Base-by-base conservation (phyloP, 1,139 yeast genomes). In the Debaryomycetaceae sp. region DNA sequence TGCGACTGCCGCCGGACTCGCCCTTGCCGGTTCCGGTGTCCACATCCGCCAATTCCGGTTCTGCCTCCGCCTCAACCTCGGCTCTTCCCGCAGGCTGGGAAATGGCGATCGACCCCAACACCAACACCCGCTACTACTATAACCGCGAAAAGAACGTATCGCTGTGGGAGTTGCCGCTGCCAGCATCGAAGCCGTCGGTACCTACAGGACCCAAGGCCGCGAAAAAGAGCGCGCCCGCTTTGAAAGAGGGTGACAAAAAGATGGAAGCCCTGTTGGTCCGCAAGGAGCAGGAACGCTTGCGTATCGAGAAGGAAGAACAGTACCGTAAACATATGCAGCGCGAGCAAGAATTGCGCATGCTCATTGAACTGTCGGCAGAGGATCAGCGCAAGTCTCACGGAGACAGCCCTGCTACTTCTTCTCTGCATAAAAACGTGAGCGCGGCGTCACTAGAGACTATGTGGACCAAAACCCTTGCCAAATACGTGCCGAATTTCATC, bases 401-500 rank as follows among this genome's bases (percentile, higher is more conserved):
- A 7, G 5, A 15, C 14, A 8, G 18, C 16, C 23, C 15, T 27
- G 26, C 23, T 14, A 23, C 27, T 20, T 15, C 19, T 4, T 22
- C 32, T 6, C 16, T 14, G 11, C 15, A 14, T 15, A 12, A 13
- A 5, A 6, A 11, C 8, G 8, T 18, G 13, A 27, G 22, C 7
- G 8, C 26, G 15, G 25, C 23, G 15, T 16, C 13, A 5, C 12
- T 8, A 12, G 26, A 10, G 72, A 62, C 58, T 35, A 59, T 59
- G 40, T 81, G 87, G 86, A 64, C 66, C 14, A 62, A 55, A 28
- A 51, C 68, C 20, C 73, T 90, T 50, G 97, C 96, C 3, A 56
- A 67, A 16, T 65, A 73, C 43, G 80, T 90, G 13, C 96, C 97
- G 4, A 86, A 86, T 44, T 54, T 80, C 42, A 63, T 87, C 30